Evolutionary conservation across 331 rosid species (phyloP).

Genomic region (Rosa hybrid): DNA sequence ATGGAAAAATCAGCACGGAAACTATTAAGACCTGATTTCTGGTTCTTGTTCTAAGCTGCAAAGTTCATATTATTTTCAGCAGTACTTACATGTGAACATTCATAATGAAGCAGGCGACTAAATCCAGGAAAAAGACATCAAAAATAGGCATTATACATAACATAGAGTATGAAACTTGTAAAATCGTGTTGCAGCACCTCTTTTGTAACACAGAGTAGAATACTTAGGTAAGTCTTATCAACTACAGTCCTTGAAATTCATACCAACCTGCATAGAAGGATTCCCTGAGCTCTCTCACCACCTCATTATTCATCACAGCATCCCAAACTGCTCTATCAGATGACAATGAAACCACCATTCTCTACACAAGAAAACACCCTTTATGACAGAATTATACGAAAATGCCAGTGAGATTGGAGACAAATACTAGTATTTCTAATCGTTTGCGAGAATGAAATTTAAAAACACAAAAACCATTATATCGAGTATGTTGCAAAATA

Average conservation of each 20-base stretch:
- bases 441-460: neutral
- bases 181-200: neutral
- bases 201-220: neutral
- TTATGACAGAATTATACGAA: neutral
- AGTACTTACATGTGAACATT: neutral
- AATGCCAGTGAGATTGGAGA: neutral
- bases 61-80: neutral
- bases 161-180: neutral
- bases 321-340: conserved; percentile 80
- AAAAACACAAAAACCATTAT: neutral
- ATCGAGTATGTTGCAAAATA: neutral
- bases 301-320: conserved; percentile 74
- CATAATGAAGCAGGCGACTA: neutral
- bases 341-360: conserved; percentile 69
- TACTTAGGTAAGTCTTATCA: neutral
- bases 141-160: conserved; percentile 11
- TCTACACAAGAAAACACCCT: conserved; percentile 40
- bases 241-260: neutral
- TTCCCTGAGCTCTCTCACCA: conserved; percentile 59
- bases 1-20: neutral
- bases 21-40: neutral
- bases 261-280: conserved; percentile 49
- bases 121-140: neutral
- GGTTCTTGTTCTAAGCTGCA: neutral
- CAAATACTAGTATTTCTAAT: neutral